A percentile compares a stretch with the other conserved stretches of the same genome.
These are phyloP conservation scores for Elsinoe fawcettii DNA, from an alignment of 2,329 filamentous ascomycete species.

Conservation along the genomic window DNA sequence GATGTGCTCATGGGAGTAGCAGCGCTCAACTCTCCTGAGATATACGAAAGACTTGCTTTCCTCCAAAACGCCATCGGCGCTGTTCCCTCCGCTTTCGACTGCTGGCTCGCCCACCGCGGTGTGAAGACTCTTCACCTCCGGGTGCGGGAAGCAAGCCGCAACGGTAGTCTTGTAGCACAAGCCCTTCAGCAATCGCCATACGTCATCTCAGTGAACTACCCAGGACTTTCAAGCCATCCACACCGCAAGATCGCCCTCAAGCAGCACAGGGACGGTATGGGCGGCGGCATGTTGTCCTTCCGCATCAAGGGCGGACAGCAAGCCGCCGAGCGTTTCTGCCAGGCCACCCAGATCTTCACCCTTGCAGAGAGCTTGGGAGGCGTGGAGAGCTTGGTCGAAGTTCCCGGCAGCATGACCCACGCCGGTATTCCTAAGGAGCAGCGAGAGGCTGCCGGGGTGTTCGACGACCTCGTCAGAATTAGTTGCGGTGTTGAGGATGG, in stretches of 20 bases:
- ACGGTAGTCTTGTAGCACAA: slow-evolving; percentile 68
- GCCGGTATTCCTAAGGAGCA: slow-evolving; percentile 86
- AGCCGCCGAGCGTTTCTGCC: slow-evolving; percentile 88
- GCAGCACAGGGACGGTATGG: slow-evolving; percentile 90
- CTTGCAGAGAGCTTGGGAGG: slow-evolving; percentile 88
- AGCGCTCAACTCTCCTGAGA: slow-evolving; percentile 79
- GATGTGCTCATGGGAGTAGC: slow-evolving; percentile 98
- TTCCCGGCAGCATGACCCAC: slow-evolving; percentile 95
- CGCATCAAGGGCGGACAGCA: slow-evolving; percentile 77
- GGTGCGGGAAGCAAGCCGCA: slow-evolving; percentile 72
- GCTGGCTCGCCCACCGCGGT: slow-evolving; percentile 94
- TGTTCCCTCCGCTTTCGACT: slow-evolving; percentile 90
- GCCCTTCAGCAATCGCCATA: slow-evolving; percentile 72
- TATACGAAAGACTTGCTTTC: slow-evolving; percentile 73
- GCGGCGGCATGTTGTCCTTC: slow-evolving; percentile 96
- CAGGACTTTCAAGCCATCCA: slow-evolving; percentile 78
- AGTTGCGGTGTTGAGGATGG: slow-evolving; percentile 93
- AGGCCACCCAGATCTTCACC: slow-evolving; percentile 80
- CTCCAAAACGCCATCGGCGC: slow-evolving; percentile 96
- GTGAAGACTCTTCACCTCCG: slow-evolving; percentile 94
- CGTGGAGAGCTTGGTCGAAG: slow-evolving; percentile 83
- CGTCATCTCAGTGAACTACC: slow-evolving; percentile 90
- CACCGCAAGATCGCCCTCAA: slow-evolving; percentile 76
- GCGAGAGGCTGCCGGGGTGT: slow-evolving; percentile 87
- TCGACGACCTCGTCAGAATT: slow-evolving; percentile 84